Evolutionary conservation across 257 asterid genomes (phyloP).

Genomic region (Anisodus tanguticus): DNA sequence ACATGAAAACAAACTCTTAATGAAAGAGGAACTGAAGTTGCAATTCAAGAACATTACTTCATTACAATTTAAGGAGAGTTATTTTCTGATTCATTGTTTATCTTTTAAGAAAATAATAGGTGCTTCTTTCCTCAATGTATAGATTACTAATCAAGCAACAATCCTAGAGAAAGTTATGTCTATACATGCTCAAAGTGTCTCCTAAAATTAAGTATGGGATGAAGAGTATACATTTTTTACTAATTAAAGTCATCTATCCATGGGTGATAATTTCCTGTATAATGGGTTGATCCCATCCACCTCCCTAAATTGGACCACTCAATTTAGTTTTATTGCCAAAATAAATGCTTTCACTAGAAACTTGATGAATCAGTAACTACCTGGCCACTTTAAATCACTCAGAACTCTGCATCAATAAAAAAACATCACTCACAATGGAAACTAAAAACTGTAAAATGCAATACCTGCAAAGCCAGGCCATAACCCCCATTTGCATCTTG

Average conservation of each 20-base stretch:
- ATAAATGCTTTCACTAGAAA: neutral
- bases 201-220: neutral
- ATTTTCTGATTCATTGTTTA: neutral
- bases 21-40: neutral
- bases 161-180: neutral
- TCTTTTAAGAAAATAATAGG: neutral
- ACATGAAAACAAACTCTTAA: neutral
- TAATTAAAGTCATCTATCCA: neutral
- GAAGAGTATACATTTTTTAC: neutral
- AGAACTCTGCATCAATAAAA: neutral
- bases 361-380: neutral
- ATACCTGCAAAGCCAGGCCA: slow-evolving; percentile 39
- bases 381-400: neutral
- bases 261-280: neutral
- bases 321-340: neutral
- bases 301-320: neutral
- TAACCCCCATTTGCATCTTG: slow-evolving; percentile 94
- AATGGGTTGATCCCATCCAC: neutral
- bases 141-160: neutral
- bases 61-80: neutral
- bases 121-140: neutral
- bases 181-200: neutral
- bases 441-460: slow-evolving; percentile 10
- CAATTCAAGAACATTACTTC: neutral
- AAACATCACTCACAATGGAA: neutral